Percentiles rank a stretch among this genome's conserved stretches.
These are phyloP conservation scores for Xerocomellus amylosporus DNA, from an alignment of 768 basidiomycete genomes.

Conservation along the genomic window DNA sequence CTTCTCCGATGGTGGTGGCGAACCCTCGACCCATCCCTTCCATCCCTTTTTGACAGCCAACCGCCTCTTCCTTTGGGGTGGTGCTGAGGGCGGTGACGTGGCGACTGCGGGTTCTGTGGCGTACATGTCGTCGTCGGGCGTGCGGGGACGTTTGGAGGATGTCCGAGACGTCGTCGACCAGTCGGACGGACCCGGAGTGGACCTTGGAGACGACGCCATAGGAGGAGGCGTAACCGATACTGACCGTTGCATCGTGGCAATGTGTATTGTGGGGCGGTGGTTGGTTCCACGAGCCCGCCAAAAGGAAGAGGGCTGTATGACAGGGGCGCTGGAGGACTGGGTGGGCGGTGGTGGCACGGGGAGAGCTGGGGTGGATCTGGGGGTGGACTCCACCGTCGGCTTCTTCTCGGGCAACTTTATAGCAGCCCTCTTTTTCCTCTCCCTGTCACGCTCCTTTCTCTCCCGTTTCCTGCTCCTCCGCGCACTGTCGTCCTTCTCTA, in stretches of 20 bases:
- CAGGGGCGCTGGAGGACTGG: slow-evolving; percentile 31
- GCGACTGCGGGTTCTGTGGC: slow-evolving; percentile 26
- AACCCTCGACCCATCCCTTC: slow-evolving; percentile 91
- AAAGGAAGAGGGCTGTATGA: slow-evolving; percentile 47
- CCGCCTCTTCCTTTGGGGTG: slow-evolving; percentile 56
- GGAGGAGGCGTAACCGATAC: slow-evolving; percentile 76
- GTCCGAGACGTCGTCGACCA: slow-evolving; percentile 73
- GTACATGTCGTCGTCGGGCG: slow-evolving; percentile 62
- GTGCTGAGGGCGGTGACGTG: slow-evolving; percentile 20
- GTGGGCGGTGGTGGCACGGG: slow-evolving; percentile 11
- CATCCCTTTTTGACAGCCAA: slow-evolving; percentile 74
- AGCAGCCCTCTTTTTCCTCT: slow-evolving; percentile 43
- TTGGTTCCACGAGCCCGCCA: slow-evolving; percentile 54
- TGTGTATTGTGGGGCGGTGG: slow-evolving; percentile 61
- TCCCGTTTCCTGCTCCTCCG: slow-evolving; percentile 54
- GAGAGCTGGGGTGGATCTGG: slow-evolving; percentile 17
- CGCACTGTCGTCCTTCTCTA: slow-evolving; percentile 59
- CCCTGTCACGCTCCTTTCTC: slow-evolving; percentile 46
- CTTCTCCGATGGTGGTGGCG: slow-evolving; percentile 74
- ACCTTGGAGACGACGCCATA: slow-evolving; percentile 59
- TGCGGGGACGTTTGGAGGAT: slow-evolving; percentile 77
- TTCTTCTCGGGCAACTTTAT: slow-evolving; percentile 36
- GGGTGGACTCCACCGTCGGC: slow-evolving; percentile 17
- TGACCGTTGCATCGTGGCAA: slow-evolving; percentile 65
- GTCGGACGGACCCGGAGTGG: slow-evolving; percentile 73